phyloP scores from a whole-genome alignment of 768 basidiomycete species.

The Panellus pusillus region DNA sequence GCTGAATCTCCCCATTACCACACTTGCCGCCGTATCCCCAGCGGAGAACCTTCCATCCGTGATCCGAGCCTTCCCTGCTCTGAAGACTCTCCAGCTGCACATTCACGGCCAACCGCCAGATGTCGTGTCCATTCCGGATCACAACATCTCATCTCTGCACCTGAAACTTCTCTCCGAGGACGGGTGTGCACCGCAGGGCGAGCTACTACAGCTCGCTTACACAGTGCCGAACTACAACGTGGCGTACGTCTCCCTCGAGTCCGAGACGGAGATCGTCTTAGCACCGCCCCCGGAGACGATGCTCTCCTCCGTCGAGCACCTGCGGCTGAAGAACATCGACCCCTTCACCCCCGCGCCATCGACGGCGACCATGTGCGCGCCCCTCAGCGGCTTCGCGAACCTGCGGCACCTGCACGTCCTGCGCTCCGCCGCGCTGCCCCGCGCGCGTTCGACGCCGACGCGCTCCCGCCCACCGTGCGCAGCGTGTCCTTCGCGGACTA shows the following conservation, averaged over 20 bases:
- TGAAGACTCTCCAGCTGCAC: slow-evolving; percentile 10
- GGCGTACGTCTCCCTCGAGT: neutral
- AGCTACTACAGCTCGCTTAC: slow-evolving; percentile 3
- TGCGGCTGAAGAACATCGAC: slow-evolving; percentile 9
- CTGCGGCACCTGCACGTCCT: slow-evolving; percentile 14
- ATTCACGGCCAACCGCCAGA: slow-evolving; percentile 3
- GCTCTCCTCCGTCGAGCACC: slow-evolving; percentile 8
- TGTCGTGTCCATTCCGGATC: neutral
- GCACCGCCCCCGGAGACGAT: neutral
- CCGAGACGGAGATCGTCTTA: neutral
- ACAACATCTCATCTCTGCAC: neutral
- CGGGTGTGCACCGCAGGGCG: neutral
- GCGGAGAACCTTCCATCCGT: neutral
- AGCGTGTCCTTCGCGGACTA: slow-evolving; percentile 16
- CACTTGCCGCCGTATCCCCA: slow-evolving; percentile 8
- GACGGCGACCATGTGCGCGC: neutral
- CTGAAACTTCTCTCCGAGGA: neutral
- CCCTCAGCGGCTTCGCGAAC: neutral
- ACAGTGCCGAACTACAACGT: neutral
- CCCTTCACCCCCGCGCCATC: neutral
- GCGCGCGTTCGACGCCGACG: slow-evolving; percentile 1
- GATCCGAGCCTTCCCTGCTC: slow-evolving; percentile 1
- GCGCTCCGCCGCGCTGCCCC: neutral
- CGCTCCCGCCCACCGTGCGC: slow-evolving; percentile 5
- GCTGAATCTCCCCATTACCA: slow-evolving; percentile 5